Conservation (phyloP, 2,329 filamentous ascomycete species). For the Fusarium palustre region DNA sequence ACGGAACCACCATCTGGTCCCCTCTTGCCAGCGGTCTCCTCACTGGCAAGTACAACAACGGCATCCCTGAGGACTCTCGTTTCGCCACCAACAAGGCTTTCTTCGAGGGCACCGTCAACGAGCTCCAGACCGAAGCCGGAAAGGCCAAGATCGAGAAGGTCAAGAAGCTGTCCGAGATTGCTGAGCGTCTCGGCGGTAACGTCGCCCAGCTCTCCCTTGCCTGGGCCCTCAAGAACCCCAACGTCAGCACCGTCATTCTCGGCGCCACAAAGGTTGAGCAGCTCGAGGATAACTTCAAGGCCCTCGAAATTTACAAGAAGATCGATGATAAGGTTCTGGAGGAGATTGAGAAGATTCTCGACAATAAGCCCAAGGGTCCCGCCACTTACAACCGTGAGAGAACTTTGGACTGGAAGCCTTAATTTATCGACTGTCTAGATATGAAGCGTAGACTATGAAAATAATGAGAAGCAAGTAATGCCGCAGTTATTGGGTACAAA, state of each 20-base stretch:
- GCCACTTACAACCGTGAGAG: constrained; percentile 38
- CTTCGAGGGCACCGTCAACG: constrained; percentile 29
- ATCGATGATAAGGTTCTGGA: constrained; percentile 35
- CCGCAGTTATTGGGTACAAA: too few species aligned
- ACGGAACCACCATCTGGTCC: constrained; percentile 71
- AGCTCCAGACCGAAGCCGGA: constrained; percentile 32
- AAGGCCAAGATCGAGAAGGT: constrained; percentile 48
- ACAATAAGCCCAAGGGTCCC: constrained; percentile 37
- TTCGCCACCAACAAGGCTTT: constrained; percentile 55
- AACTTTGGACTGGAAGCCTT: constrained; percentile 10
- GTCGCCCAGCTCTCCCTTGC: constrained; percentile 44
- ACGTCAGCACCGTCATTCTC: constrained; percentile 48
- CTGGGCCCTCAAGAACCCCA: constrained; percentile 45
- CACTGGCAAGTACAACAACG: constrained; percentile 73
- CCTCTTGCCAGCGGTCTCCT: constrained; percentile 68
- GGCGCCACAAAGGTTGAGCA: constrained; percentile 46
- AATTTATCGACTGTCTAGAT: not conserved
- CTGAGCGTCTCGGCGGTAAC: constrained; percentile 44
- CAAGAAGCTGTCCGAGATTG: constrained; percentile 40
- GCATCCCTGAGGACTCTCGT: constrained; percentile 67
- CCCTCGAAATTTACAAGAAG: constrained; percentile 39
- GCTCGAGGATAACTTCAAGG: constrained; percentile 45
- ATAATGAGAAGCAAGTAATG: not conserved
- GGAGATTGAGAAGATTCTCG: constrained; percentile 43
- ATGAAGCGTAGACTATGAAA: not conserved